Base-by-base conservation (phyloP, 257 asterid species). In the Gentiana dahurica region DNA sequence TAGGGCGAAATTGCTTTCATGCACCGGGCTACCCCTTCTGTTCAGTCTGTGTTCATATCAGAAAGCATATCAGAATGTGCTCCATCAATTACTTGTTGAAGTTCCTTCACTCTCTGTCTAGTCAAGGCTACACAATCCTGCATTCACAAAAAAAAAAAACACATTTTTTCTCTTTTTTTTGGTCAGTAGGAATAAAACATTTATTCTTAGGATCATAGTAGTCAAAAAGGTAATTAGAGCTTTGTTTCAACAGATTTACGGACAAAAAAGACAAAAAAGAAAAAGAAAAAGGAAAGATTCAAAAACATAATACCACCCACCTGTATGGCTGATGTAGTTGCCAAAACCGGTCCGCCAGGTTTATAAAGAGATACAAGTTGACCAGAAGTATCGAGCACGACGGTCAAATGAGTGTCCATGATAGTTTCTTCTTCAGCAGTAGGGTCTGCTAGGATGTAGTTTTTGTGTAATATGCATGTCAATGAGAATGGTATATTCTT, bases 371-470 rank as follows among this genome's bases (percentile, higher is more conserved):
- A 92, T 35, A 88, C 83, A 0, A 92, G 85, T 71, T 81, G 95
- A 69, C 71, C 59, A 13, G 87, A 79, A 0, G 93, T 79, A 73
- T 92, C 93, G 63, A 85, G 75, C 34, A 85, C 95, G 53, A 86
- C 93, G 6, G 94, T 80, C 35, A 92, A 69, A 56, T 52, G 76
- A 13, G 95, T 88, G 63, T 88, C 97, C 98, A 92, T 88, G 34
- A 85, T 62, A 5, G 94, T 78, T 78, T 92, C 98, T 83, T 92
- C 98, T 79, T 92, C 97, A 4, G 87, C 81, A 49, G 98, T 81
- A 44, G 98, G 95, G 73, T 92, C 97, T 4, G 97, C 97, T 45
- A 92, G 75, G 73, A 92, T 81, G 85, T 85, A 85, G 66, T 85
- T 82, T 77, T 88, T 75, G 81, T 85, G 94, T 63, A 92, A 86